Percentiles rank a stretch among this genome's conserved stretches.
These are phyloP conservation scores for Orbilia blumenaviensis DNA, from an alignment of 2,329 filamentous ascomycete species.

Conservation along the genomic window DNA sequence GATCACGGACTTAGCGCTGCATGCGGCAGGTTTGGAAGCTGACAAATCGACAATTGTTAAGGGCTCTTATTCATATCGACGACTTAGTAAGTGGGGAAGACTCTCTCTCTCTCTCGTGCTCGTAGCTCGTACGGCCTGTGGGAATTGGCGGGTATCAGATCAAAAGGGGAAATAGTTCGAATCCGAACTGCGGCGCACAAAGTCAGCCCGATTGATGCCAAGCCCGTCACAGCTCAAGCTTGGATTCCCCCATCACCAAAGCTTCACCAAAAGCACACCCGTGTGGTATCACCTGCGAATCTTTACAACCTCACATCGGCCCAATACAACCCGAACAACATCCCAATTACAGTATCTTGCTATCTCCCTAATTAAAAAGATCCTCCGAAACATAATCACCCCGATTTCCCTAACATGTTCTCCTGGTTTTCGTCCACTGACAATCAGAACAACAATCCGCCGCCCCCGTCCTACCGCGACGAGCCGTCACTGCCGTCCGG, in stretches of 20 bases:
- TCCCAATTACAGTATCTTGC: neutral
- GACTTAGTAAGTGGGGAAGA: too few relatives aligned
- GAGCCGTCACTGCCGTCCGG: slow-evolving; percentile 13
- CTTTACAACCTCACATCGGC: neutral
- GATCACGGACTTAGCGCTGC: neutral
- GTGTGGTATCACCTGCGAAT: too few relatives aligned
- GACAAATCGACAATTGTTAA: neutral
- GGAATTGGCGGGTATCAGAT: neutral
- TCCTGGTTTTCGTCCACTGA: slow-evolving; percentile 29
- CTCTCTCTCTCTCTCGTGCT: neutral
- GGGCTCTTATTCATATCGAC: neutral
- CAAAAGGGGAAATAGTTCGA: slow-evolving; percentile 29
- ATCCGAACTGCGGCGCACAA: slow-evolving; percentile 36
- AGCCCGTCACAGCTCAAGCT: slow-evolving; percentile 11
- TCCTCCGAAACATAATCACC: neutral
- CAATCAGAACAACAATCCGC: slow-evolving; percentile 15
- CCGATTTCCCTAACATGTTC: slow-evolving; percentile 8
- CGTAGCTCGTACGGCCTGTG: neutral
- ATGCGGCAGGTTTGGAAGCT: neutral
- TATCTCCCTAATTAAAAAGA: neutral
- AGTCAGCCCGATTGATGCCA: slow-evolving; percentile 31
- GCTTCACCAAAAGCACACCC: neutral
- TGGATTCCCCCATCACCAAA: slow-evolving; percentile 25
- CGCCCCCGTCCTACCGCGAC: slow-evolving; percentile 47
- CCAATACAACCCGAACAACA: neutral